These are phyloP conservation scores for Raddia guianensis DNA, from an alignment of 176 grass and related monocot species.

Conservation along the genomic window DNA sequence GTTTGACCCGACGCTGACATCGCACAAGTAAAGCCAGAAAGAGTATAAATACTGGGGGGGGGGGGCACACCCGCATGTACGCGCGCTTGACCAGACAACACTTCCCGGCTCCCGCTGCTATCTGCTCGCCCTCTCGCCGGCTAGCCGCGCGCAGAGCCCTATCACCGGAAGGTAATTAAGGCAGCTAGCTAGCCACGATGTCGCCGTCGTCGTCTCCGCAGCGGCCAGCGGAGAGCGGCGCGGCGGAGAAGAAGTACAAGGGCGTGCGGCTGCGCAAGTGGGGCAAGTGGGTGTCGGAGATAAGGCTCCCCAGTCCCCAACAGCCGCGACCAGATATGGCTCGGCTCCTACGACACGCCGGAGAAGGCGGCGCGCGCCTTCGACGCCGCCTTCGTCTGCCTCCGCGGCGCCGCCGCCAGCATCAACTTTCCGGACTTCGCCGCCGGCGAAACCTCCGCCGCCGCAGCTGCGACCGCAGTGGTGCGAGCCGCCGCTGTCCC, in stretches of 20 bases:
- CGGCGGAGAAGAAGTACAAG: constrained; percentile 42
- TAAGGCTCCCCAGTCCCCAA: constrained; percentile 34
- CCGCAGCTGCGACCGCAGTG: constrained; percentile 17
- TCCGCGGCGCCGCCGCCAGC: constrained; percentile 36
- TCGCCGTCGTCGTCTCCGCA: too few relatives aligned
- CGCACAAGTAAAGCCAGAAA: too few relatives aligned
- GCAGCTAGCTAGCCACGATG: too few relatives aligned
- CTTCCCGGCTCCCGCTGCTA: too few relatives aligned
- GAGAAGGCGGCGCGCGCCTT: constrained; percentile 61
- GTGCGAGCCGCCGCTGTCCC: constrained; percentile 22
- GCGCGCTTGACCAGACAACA: too few relatives aligned
- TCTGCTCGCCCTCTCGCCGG: too few relatives aligned
- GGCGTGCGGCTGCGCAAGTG: constrained; percentile 51
- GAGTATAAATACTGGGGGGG: too few relatives aligned
- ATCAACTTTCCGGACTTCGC: constrained; percentile 60
- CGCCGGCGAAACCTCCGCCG: constrained; percentile 7
- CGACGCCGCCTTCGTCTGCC: constrained; percentile 58
- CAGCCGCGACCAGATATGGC: constrained; percentile 58
- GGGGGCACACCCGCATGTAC: too few relatives aligned
- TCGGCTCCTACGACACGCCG: constrained; percentile 50
- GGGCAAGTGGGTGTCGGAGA: neutral
- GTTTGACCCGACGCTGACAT: too few relatives aligned
- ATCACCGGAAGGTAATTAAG: too few relatives aligned
- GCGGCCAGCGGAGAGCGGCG: too few relatives aligned
- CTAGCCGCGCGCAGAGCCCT: too few relatives aligned